A percentile compares a stretch with the other conserved stretches of the same genome.
Conservation (phyloP, 495 filamentous ascomycete species). For the Lophiostoma macrostomum region DNA sequence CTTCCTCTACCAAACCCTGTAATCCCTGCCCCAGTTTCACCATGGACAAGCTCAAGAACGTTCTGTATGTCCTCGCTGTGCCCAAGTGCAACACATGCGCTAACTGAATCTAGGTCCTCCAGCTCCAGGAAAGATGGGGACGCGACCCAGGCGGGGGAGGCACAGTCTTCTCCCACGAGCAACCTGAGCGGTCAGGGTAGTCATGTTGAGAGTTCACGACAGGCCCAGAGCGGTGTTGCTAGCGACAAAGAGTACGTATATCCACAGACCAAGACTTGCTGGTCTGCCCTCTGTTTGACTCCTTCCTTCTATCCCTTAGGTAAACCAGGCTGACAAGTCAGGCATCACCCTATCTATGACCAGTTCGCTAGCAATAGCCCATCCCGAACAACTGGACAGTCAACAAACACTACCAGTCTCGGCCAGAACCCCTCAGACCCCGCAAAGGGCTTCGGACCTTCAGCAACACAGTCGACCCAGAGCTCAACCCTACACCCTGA, state of each 20-base stretch:
- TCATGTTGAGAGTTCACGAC: slow-evolving; percentile 17
- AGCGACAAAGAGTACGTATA: background rate
- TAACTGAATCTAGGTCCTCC: slow-evolving; percentile 14
- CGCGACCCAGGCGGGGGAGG: background rate
- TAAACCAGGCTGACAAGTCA: background rate
- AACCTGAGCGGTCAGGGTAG: slow-evolving; percentile 23
- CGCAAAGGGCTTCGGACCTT: background rate
- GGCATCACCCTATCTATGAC: slow-evolving; percentile 24
- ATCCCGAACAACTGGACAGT: slow-evolving; percentile 8
- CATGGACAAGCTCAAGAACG: slow-evolving; percentile 40
- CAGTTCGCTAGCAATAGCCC: slow-evolving; percentile 11
- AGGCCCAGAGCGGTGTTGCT: background rate
- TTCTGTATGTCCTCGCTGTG: slow-evolving; percentile 30
- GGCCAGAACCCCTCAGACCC: background rate
- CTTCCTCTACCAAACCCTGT: background rate
- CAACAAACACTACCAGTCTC: slow-evolving; percentile 5
- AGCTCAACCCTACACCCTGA: slow-evolving; percentile 1
- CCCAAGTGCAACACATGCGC: background rate
- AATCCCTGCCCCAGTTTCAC: background rate
- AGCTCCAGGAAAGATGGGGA: slow-evolving; percentile 26
- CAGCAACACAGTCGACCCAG: background rate
- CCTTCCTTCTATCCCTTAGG: background rate
- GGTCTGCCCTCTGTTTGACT: background rate
- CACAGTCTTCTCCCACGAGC: background rate
- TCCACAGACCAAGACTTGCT: background rate